Percentiles rank a stretch among this genome's conserved stretches.
Conservation (phyloP, 2,329 filamentous ascomycete species). For the Venturia oleaginea region DNA sequence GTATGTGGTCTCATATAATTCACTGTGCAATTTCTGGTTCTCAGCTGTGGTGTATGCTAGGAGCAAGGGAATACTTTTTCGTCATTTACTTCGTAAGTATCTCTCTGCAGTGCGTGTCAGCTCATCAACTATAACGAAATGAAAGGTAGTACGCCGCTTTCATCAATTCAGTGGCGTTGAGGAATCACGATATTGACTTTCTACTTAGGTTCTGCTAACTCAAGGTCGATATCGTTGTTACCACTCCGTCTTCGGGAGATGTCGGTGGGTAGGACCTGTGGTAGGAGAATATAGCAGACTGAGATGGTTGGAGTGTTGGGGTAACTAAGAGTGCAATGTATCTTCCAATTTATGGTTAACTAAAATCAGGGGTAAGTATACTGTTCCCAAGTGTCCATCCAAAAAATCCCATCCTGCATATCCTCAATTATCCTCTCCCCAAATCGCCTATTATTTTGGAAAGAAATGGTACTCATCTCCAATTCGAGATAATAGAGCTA, state of each 20-base stretch:
- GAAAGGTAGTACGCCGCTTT: too few relatives aligned
- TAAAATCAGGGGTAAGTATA: not conserved
- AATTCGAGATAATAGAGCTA: not conserved
- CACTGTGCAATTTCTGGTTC: not conserved
- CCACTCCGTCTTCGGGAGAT: too few relatives aligned
- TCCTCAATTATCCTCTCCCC: not conserved
- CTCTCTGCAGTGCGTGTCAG: not conserved
- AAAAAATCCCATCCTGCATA: not conserved
- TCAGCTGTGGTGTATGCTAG: not conserved
- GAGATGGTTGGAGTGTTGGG: too few relatives aligned
- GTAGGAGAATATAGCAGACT: too few relatives aligned
- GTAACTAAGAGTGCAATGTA: too few relatives aligned
- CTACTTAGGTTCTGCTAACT: too few relatives aligned
- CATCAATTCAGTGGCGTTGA: not conserved
- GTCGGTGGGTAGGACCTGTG: too few relatives aligned
- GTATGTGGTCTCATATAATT: not conserved
- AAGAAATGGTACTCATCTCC: too few relatives aligned
- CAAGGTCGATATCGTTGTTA: too few relatives aligned
- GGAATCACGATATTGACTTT: too few relatives aligned
- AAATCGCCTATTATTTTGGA: too few relatives aligned
- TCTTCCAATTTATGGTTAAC: too few relatives aligned
- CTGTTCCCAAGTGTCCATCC: not conserved
- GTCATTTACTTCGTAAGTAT: not conserved
- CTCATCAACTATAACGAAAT: not conserved
- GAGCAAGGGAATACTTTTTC: not conserved